Evolutionary conservation across 2,329 filamentous ascomycete genomes (phyloP).

Genomic region (Penicillium concentricum): DNA sequence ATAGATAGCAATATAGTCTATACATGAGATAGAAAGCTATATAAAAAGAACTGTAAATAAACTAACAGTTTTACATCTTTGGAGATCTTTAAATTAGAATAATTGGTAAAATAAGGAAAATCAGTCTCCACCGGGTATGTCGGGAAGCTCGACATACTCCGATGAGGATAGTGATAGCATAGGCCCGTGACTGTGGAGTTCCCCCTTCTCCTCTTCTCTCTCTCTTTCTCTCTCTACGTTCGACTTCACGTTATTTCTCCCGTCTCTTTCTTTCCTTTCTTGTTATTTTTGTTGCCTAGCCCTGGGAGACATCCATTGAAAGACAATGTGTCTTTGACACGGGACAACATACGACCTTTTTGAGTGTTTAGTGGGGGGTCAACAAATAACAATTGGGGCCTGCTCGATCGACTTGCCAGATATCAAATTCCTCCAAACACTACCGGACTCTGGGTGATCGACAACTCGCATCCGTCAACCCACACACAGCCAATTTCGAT

Average conservation of each 20-base stretch:
- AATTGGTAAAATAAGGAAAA: background rate
- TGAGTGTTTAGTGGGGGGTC: slow-evolving; percentile 14
- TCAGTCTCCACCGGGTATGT: slow-evolving; percentile 22
- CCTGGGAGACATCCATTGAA: background rate
- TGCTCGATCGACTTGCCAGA: background rate
- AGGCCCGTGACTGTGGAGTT: slow-evolving; percentile 17
- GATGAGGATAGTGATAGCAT: slow-evolving; percentile 7
- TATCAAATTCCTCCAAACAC: background rate
- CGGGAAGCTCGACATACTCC: slow-evolving; percentile 17
- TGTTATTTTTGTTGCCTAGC: slow-evolving; percentile 13
- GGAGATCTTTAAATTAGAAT: too few relatives aligned
- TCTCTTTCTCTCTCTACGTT: background rate
- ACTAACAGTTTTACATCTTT: too few relatives aligned
- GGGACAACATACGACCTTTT: background rate
- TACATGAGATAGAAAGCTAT: too few relatives aligned
- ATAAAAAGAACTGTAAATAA: too few relatives aligned
- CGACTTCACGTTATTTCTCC: background rate
- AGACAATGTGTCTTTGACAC: slow-evolving; percentile 8
- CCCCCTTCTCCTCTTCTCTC: slow-evolving; percentile 14
- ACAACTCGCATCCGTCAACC: slow-evolving; percentile 7
- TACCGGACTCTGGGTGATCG: slow-evolving; percentile 4
- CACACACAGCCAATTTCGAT: background rate
- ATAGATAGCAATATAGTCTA: background rate
- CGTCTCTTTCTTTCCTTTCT: slow-evolving; percentile 7
- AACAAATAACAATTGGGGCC: slow-evolving; percentile 1